phyloP scores from a whole-genome alignment of 2,329 filamentous ascomycete genomes.

The Penicillium sp. region DNA sequence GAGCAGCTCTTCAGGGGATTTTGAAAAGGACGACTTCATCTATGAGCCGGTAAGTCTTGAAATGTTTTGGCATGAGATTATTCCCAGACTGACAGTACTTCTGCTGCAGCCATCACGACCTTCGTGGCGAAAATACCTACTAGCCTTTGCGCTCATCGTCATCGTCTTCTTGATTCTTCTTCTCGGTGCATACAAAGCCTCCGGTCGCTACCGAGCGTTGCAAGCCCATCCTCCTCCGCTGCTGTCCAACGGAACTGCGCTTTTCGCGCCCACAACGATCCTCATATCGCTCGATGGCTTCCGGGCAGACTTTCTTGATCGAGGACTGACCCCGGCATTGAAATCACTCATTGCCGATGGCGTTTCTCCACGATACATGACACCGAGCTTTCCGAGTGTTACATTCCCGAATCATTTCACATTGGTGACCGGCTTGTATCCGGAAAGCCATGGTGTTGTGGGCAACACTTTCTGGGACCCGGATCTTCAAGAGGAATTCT shows the following conservation, averaged over 20 bases:
- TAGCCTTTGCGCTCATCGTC: constrained; percentile 44
- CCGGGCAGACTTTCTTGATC: constrained; percentile 82
- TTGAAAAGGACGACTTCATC: constrained; percentile 40
- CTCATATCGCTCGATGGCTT: constrained; percentile 94
- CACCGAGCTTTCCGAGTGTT: constrained; percentile 88
- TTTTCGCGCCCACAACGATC: constrained; percentile 87
- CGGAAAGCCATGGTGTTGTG: constrained; percentile 86
- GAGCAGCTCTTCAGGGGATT: constrained; percentile 54
- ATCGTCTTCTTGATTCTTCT: constrained; percentile 52
- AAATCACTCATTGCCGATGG: constrained; percentile 73
- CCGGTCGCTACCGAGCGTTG: constrained; percentile 32
- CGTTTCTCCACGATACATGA: constrained; percentile 87
- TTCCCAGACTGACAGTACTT: constrained; percentile 14
- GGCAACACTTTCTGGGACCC: constrained; percentile 95
- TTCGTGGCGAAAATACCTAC: constrained; percentile 32
- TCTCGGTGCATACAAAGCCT: constrained; percentile 54
- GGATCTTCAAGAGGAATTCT: constrained; percentile 68
- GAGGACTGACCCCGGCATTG: constrained; percentile 75
- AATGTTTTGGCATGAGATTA: background rate
- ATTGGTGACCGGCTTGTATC: constrained; percentile 82
- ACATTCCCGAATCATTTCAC: constrained; percentile 98
- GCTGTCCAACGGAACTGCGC: constrained; percentile 73
- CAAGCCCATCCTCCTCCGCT: constrained; percentile 21
- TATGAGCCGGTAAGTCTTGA: constrained; percentile 26
- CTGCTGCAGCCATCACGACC: constrained; percentile 17